Evolutionary conservation across 1,284 basidiomycete species (phyloP), one percentile per base, ranked within the genome.

Genomic region (Termitomyces sp.): DNA sequence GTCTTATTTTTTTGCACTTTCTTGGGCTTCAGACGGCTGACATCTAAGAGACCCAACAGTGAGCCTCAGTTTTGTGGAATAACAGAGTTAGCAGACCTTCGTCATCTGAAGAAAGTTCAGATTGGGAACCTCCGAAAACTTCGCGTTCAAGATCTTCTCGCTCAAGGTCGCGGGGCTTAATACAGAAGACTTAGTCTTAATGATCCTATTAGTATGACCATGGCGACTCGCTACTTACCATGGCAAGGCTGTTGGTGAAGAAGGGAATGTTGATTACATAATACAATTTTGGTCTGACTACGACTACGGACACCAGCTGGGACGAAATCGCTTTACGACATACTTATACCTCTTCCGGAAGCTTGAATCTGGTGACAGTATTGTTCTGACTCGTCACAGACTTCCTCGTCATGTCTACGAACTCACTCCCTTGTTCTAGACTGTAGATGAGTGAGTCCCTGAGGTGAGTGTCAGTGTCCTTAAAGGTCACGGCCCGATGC

Each of bases 71-170:
- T 13, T 30, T 44, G 18, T 39, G 19, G 11, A 48, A 13, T 11
- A 18, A n/a, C 21, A 13, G 31, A 16, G 34, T 39, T 53, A 14
- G 58, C 66, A 34, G 41, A 73, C 71, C 66, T 68, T 84, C 83
- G 52, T 88, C 86, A 56, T 88, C 84, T 2, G 80, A 81, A 0
- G 82, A 84, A 13, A 90, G 77, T 59, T 91, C 89, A 1, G 88
- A 91, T 62, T 87, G 86, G 24, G 81, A 84, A 35, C 87, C 84
- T 57, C 81, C 88, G 60, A 89, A 90, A 61, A 91, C 82, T 68
- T 86, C 79, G 59, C 80, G 79, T 56, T 79, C 83, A 46, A 86
- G 80, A 49, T 72, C 68, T 42, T 52, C 79, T 58, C 80, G 78
- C 55, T 78, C 83, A 46, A 85, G 79, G 49, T 72, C 68, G 44